phyloP scores from a whole-genome alignment of 176 grass and related monocot genomes.

The Triticum monococcum region DNA sequence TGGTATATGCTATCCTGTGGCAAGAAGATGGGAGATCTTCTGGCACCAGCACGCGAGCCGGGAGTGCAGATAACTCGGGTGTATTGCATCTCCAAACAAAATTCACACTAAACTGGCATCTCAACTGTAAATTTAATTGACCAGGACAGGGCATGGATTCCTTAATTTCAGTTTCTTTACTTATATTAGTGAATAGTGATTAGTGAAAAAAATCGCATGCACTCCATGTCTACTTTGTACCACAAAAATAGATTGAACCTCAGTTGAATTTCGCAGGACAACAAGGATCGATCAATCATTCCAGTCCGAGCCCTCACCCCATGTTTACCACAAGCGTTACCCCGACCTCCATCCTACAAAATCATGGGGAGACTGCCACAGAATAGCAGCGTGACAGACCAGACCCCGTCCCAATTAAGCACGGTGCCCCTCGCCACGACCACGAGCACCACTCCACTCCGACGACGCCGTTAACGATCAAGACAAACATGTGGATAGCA shows the following conservation, averaged over 20 bases:
- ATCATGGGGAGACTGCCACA: background rate
- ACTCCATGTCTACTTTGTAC: background rate
- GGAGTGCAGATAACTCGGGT: background rate
- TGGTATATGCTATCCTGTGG: background rate
- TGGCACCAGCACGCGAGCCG: background rate
- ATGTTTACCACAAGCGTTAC: background rate
- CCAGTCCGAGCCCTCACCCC: background rate
- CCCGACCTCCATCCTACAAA: background rate
- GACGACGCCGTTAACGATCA: background rate
- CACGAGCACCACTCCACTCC: background rate
- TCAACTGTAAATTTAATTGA: background rate
- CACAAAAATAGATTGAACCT: background rate
- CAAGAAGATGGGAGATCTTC: background rate
- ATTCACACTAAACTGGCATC: background rate
- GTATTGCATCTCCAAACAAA: background rate
- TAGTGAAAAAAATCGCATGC: background rate
- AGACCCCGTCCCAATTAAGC: background rate
- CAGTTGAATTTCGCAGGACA: background rate
- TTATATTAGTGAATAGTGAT: too few relatives aligned
- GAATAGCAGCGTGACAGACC: background rate
- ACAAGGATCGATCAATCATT: background rate
- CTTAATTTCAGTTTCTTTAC: background rate
- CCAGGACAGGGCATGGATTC: background rate
- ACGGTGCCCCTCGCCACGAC: background rate
- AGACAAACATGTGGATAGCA: background rate